Evolutionary conservation across 257 asterid genomes (phyloP).

Genomic region (Nicotiana tomentosiformis): DNA sequence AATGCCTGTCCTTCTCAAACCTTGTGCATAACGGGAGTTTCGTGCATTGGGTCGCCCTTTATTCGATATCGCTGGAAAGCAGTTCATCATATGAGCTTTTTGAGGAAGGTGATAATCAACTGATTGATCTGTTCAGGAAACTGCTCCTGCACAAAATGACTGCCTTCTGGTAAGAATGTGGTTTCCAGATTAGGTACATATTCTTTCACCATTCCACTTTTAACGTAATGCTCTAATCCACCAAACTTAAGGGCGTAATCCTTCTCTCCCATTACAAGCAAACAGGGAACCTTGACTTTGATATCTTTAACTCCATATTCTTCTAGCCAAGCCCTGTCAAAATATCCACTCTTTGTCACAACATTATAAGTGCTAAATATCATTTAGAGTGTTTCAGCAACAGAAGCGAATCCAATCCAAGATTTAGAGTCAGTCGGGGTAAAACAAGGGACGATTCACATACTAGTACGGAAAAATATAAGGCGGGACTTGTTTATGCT

Average conservation of each 20-base stretch:
- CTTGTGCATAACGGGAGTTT: no score
- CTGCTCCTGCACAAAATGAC: slow-evolving; percentile 49
- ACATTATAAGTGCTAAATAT: no score
- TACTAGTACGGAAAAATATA: not conserved
- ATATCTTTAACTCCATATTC: slow-evolving; percentile 14
- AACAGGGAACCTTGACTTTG: slow-evolving; percentile 27
- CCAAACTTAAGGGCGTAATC: slow-evolving; percentile 34
- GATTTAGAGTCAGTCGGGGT: not conserved
- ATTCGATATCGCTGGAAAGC: no score
- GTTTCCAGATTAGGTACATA: slow-evolving; percentile 37
- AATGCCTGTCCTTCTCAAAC: no score
- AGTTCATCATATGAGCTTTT: slow-evolving; percentile 1
- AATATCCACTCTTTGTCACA: not conserved
- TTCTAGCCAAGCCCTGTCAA: slow-evolving; percentile 18
- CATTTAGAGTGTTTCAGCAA: no score
- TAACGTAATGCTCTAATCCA: slow-evolving; percentile 21
- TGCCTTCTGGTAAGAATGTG: slow-evolving; percentile 31
- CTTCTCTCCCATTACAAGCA: slow-evolving; percentile 48
- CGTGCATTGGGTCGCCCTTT: no score
- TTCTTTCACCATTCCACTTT: slow-evolving; percentile 33
- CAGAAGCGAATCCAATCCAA: not conserved
- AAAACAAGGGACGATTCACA: no score
- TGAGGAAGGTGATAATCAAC: slow-evolving; percentile 32
- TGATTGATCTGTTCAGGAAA: slow-evolving; percentile 33
- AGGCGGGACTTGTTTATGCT: not conserved